A percentile compares a stretch with the other conserved stretches of the same genome.
Conservation (phyloP, 1,284 basidiomycete genomes). For the Fomitopsis schrenkii region DNA sequence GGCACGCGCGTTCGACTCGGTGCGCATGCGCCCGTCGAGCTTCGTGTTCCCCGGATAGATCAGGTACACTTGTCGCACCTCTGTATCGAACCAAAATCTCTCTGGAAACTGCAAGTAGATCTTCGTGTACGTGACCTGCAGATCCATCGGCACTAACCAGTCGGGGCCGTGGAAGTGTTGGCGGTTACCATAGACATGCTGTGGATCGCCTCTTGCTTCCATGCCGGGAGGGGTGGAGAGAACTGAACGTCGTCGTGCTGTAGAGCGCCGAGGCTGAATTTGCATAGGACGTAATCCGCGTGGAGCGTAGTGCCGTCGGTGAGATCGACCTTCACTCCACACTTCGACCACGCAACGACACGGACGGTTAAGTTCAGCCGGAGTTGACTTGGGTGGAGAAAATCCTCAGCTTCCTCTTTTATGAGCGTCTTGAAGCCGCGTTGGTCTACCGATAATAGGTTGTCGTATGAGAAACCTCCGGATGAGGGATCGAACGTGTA, state of each 20-base stretch:
- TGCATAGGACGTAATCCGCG: conserved; percentile 56
- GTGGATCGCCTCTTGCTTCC: conserved; percentile 64
- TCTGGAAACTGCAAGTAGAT: conserved; percentile 64
- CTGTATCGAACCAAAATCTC: conserved; percentile 67
- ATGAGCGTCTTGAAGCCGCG: conserved; percentile 58
- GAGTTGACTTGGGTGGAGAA: conserved; percentile 42
- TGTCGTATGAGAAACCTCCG: conserved; percentile 54
- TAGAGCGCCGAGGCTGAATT: conserved; percentile 60
- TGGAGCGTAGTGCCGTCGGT: conserved; percentile 38
- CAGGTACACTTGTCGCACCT: conserved; percentile 34
- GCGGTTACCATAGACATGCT: conserved; percentile 55
- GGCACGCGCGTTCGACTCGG: no score
- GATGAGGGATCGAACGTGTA: conserved; percentile 50
- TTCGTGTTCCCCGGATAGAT: not conserved
- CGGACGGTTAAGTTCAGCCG: conserved; percentile 51
- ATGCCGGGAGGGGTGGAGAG: conserved; percentile 52
- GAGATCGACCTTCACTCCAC: conserved; percentile 38
- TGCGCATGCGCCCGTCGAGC: no score
- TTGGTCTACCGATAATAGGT: conserved; percentile 54
- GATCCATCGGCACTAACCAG: not conserved
- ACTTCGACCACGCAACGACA: conserved; percentile 39
- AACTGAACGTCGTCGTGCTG: conserved; percentile 60
- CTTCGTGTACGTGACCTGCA: conserved; percentile 60
- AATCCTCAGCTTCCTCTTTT: conserved; percentile 50
- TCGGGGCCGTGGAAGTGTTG: not conserved